Base-by-base conservation (phyloP, 2,329 filamentous ascomycete genomes). In the Dactylellina haptotyla region DNA sequence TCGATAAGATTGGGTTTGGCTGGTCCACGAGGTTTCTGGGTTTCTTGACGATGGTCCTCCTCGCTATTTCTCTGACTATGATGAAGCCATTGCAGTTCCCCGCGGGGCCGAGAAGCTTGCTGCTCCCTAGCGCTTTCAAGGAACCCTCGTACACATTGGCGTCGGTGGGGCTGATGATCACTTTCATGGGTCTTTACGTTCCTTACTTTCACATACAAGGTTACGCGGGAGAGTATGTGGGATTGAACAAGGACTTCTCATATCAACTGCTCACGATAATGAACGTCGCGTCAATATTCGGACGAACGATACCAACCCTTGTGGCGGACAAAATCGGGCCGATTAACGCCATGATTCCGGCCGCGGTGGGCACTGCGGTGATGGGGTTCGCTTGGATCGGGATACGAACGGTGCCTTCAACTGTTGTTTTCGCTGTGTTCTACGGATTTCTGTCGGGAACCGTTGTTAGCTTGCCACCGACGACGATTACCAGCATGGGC, bases 241-340 rank as follows among this genome's bases (percentile, higher is more conserved):
- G 80, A 45, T 78, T 87, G 2, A 79, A 79, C 1, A 86, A 85
- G 0, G 77, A 77, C 20, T 76, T 84, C 3, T 81, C 81, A 1
- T 78, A 80, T 14, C 85, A 86, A 69, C 80, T 86, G 23, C 78
- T 86, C 3, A 79, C 85, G 1, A 83, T 86, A 50, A 81, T 86
- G 54, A 86, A 86, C 77, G 84, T 82, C 0, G 81, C 83, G 0
- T 84, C 84, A 0, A 80, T 85, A 5, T 80, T 84, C 5, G 85
- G 85, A 0, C 82, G 85, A 4, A 79, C 86, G 0, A 76, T 84
- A 0, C 84, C 84, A 0, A 82, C 82, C 2, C 80, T 83, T 5
- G 70, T 85, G 3, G 83, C 83, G 0, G 81, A 82, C 54, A 78
- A 77, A 26, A 70, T 83, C 37, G 83, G 83, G 0, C 79, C 82